Conservation (phyloP, 23 red algal species). For the Agarophyton chilense region DNA sequence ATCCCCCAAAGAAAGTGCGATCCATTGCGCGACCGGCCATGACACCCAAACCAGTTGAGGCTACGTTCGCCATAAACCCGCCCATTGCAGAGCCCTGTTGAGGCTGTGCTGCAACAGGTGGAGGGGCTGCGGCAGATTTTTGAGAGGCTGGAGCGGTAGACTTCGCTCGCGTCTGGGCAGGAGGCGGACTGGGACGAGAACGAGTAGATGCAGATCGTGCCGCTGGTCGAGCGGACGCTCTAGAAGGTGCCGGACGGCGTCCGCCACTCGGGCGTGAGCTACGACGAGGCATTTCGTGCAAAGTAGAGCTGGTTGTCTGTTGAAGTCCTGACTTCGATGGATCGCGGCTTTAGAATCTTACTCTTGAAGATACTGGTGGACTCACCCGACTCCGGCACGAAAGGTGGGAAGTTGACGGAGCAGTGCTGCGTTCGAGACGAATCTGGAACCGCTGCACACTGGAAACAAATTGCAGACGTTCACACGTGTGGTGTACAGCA, state of each 20-base stretch:
- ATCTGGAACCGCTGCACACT: too few relatives aligned
- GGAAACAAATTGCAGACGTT: too few relatives aligned
- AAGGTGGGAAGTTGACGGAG: too few relatives aligned
- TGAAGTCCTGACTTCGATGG: background rate
- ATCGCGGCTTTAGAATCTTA: background rate
- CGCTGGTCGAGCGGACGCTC: conserved; percentile 18
- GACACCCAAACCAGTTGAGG: conserved; percentile 68
- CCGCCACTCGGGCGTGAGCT: conserved; percentile 59
- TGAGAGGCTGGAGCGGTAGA: conserved; percentile 56
- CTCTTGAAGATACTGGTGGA: background rate
- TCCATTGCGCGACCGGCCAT: conserved; percentile 72
- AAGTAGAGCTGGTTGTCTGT: background rate
- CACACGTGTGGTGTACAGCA: too few relatives aligned
- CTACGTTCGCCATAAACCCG: conserved; percentile 77
- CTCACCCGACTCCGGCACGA: too few relatives aligned
- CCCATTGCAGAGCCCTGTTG: conserved; percentile 68
- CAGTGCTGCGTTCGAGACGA: too few relatives aligned
- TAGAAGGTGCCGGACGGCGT: conserved; percentile 40
- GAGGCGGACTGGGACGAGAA: conserved; percentile 9
- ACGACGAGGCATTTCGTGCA: conserved; percentile 31
- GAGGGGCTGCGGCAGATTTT: conserved; percentile 41
- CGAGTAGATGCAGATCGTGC: conserved; percentile 43
- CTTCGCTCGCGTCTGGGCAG: background rate
- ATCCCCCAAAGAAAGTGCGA: conserved; percentile 67
- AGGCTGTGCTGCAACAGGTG: conserved; percentile 50